Percentiles rank a stretch among this genome's conserved stretches.
phyloP scores from a whole-genome alignment of 2,329 filamentous ascomycete genomes.

The Microsporum audouinii region DNA sequence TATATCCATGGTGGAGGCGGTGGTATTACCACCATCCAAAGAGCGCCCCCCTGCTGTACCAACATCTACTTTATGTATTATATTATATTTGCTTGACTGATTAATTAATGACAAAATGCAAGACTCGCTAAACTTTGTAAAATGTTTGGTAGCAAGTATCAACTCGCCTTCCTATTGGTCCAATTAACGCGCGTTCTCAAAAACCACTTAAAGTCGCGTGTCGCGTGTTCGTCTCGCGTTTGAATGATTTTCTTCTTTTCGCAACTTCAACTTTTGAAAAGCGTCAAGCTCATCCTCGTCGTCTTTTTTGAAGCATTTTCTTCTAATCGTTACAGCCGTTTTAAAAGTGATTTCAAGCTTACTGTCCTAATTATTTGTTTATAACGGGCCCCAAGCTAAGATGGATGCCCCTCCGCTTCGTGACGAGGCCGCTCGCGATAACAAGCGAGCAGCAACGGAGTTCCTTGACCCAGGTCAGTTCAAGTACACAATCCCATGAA shows the following conservation, averaged over 20 bases:
- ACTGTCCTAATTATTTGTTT: background rate
- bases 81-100: conserved; percentile 1
- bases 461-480: conserved; percentile 83
- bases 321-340: background rate
- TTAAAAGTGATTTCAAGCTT: background rate
- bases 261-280: background rate
- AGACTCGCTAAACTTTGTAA: background rate
- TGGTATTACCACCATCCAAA: background rate
- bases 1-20: background rate
- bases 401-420: conserved; percentile 7
- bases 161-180: background rate
- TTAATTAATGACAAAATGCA: background rate
- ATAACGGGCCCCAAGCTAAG: background rate
- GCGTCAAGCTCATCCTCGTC: background rate
- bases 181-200: conserved; percentile 6
- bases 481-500: background rate
- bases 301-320: background rate
- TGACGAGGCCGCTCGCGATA: conserved; percentile 49
- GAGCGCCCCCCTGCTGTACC: background rate
- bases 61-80: conserved; percentile 2
- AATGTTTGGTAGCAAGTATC: background rate
- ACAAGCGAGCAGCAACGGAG: conserved; percentile 76
- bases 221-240: conserved; percentile 3
- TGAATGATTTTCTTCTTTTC: conserved; percentile 1
- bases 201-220: conserved; percentile 15